Conservation (phyloP, 371 early-diverging fungal species). For the Haplosporangium sp. region DNA sequence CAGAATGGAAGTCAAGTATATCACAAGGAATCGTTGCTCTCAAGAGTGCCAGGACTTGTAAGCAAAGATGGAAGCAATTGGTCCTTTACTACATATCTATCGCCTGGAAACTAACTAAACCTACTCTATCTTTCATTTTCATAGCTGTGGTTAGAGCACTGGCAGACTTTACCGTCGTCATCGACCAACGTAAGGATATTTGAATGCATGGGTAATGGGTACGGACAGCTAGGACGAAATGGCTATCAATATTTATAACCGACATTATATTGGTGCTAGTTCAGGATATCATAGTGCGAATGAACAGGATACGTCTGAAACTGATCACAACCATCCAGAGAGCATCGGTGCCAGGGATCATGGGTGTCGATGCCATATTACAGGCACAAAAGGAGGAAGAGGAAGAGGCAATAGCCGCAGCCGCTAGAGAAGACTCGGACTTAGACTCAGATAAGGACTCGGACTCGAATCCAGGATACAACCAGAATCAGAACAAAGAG, state of each 20-base stretch:
- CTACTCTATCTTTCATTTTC: background rate
- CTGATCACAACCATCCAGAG: conserved; percentile 23
- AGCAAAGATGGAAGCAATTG: background rate
- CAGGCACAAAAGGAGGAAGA: conserved; percentile 24
- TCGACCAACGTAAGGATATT: conserved; percentile 30
- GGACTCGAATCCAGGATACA: background rate
- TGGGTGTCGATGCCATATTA: conserved; percentile 26
- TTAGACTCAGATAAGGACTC: background rate
- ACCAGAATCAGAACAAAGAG: background rate
- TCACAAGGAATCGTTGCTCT: conserved; percentile 25
- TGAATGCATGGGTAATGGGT: too few relatives aligned
- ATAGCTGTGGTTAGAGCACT: conserved; percentile 25
- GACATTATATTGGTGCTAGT: conserved; percentile 13
- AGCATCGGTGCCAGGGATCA: conserved; percentile 30
- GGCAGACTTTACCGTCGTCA: conserved; percentile 19
- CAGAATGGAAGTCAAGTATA: conserved; percentile 34
- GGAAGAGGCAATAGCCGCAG: background rate
- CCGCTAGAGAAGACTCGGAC: background rate
- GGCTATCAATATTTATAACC: too few relatives aligned
- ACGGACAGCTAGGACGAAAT: too few relatives aligned
- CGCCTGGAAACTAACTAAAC: too few relatives aligned
- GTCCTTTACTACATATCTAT: too few relatives aligned
- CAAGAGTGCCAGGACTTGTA: conserved; percentile 44
- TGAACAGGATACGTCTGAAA: conserved; percentile 27
- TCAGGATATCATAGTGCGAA: conserved; percentile 28